Conservation (phyloP, 306 rosid species). For the Quercus ilex region DNA sequence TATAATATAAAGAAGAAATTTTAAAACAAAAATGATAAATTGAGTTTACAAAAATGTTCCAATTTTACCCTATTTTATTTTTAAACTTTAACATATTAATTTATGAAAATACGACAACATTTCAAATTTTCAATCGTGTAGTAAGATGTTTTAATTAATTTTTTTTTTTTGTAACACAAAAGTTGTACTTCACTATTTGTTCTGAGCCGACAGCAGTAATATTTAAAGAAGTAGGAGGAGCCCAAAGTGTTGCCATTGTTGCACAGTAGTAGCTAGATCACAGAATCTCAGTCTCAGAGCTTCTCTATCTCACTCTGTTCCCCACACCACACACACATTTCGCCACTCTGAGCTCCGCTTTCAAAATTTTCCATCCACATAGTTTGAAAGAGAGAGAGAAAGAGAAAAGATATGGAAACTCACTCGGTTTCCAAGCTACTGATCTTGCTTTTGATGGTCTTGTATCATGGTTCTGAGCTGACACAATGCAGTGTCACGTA, state of each 20-base stretch:
- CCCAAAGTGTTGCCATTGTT: neutral
- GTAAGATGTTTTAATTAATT: neutral
- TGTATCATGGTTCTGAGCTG: constrained; percentile 44
- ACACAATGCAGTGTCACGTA: constrained; percentile 61
- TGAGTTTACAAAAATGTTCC: too few relatives aligned
- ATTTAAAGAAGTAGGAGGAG: constrained; percentile 14
- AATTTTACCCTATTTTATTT: too few relatives aligned
- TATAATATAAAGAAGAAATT: too few relatives aligned
- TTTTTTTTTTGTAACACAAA: neutral
- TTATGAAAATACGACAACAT: too few relatives aligned
- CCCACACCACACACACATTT: neutral
- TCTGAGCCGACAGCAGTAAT: constrained; percentile 16
- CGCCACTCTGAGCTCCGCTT: constrained; percentile 1
- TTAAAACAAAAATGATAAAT: too few relatives aligned
- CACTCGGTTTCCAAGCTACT: constrained; percentile 51
- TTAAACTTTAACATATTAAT: too few relatives aligned
- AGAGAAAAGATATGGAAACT: constrained; percentile 44
- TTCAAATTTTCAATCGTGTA: too few relatives aligned
- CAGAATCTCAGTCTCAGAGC: constrained; percentile 28
- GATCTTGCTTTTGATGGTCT: constrained; percentile 26
- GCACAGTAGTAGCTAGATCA: constrained; percentile 19
- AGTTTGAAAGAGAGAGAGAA: neutral
- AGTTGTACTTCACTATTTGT: neutral
- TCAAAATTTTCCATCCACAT: constrained; percentile 36
- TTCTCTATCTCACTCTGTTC: neutral